Base-by-base conservation (phyloP, 2,329 filamentous ascomycete species). In the Dothidotthia symphoricarpi region DNA sequence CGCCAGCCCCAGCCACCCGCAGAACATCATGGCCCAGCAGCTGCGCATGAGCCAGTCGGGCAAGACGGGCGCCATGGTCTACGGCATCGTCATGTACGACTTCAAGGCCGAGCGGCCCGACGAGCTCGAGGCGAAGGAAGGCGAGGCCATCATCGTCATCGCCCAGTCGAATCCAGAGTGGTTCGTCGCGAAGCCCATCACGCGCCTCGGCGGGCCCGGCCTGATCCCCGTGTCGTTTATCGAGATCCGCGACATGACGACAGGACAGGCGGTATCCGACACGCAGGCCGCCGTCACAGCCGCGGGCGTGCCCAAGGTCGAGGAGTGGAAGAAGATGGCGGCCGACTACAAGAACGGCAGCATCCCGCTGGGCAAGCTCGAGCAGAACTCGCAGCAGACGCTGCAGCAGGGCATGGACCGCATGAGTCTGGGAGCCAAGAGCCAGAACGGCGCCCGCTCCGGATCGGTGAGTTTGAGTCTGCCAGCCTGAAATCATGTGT, bases 321-420 rank as follows among this genome's bases (percentile, higher is more conserved):
- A 98, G 63, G 93, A 98, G 59, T 98, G 93, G 93, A 98, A 98
- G 75, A 95, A 94, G 71, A 96, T 96, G 88, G 90, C 93, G 0
- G 91, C 91, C 39, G 91, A 96, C 49, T 98, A 98, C 71, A 98
- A 98, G 75, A 96, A 97, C 66, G 95, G 90, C 66, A 97, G 93
- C 69, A 97, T 98, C 63, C 91, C 90, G 0, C 74, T 98, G 28
- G 93, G 93, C 52, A 95, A 91, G 69, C 91, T 94, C 53, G 88
- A 91, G 56, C 59, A 59, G 24, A 68, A 68, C 43, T 66, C 65
- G 19, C 59, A 59, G 75, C 71, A 41, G 75, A 79, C 38, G 47
- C 64, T 74, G 36, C 72, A 77, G 52, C 76, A 78, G 51, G 73
- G 76, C 10, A 72, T 91, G 56, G 84, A 89, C 55, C 79, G 87